Evolutionary conservation across 2,329 filamentous ascomycete genomes (phyloP).

Genomic region (Fusarium domesticum): DNA sequence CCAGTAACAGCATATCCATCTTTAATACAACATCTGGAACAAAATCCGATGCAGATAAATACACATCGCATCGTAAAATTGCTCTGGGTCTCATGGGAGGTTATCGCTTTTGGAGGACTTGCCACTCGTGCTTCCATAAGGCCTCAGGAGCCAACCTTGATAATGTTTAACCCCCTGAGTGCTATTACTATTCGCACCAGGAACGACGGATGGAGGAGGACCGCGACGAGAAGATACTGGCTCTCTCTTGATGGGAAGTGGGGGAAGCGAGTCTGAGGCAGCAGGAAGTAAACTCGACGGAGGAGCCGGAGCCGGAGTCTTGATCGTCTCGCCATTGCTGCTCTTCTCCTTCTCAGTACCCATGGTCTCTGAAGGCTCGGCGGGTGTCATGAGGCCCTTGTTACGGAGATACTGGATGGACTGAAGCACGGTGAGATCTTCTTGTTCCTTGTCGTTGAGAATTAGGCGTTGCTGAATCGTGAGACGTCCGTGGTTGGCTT

Average conservation of each 20-base stretch:
- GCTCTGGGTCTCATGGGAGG: conserved; percentile 27
- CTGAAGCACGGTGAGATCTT: conserved; percentile 63
- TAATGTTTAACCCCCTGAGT: conserved; percentile 35
- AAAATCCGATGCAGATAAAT: neutral
- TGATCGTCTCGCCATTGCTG: conserved; percentile 15
- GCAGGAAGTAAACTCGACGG: conserved; percentile 37
- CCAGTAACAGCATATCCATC: neutral
- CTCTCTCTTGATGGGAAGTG: conserved; percentile 35
- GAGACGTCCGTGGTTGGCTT: conserved; percentile 62
- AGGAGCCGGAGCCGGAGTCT: conserved; percentile 16
- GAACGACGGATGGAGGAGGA: conserved; percentile 29
- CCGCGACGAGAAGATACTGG: conserved; percentile 33
- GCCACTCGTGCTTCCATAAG: conserved; percentile 35
- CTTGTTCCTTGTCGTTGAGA: conserved; percentile 66
- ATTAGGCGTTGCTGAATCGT: conserved; percentile 64
- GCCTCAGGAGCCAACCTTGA: conserved; percentile 38
- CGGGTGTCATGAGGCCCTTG: conserved; percentile 49
- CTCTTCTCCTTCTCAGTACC: conserved; percentile 16
- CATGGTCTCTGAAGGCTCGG: conserved; percentile 13
- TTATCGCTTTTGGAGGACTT: conserved; percentile 34
- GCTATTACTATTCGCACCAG: conserved; percentile 33
- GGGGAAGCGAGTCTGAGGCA: conserved; percentile 38
- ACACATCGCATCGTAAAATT: neutral
- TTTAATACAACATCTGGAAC: neutral
- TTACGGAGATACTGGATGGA: conserved; percentile 64